Evolutionary conservation across 768 basidiomycete genomes (phyloP).

Genomic region (Lactarius akahatsu): DNA sequence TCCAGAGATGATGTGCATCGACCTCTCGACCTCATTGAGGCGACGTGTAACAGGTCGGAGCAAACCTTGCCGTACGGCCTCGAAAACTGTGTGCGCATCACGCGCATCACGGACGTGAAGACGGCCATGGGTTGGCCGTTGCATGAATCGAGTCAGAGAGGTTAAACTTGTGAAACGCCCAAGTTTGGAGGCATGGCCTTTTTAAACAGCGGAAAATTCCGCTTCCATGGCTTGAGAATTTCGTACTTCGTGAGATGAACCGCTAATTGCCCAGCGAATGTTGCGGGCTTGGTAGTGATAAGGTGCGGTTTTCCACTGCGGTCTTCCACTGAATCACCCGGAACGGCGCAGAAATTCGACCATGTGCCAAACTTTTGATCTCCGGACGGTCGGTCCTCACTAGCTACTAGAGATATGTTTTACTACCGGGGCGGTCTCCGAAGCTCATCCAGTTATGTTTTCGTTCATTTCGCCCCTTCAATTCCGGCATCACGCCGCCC

Average conservation of each 20-base stretch:
- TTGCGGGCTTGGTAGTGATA: conserved; percentile 27
- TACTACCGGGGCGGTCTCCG: conserved; percentile 24
- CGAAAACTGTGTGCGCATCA: conserved; percentile 65
- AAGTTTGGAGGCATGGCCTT: conserved; percentile 20
- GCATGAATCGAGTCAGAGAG: conserved; percentile 46
- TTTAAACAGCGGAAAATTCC: conserved; percentile 22
- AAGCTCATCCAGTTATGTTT: conserved; percentile 21
- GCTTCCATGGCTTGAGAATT: conserved; percentile 26
- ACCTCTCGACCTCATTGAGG: conserved; percentile 60
- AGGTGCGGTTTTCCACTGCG: conserved; percentile 26
- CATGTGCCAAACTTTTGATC: conserved; percentile 29
- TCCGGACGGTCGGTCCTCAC: conserved; percentile 26
- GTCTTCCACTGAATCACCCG: conserved; percentile 24
- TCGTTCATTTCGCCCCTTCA: conserved; percentile 20
- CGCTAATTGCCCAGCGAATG: conserved; percentile 26
- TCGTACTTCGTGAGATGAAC: conserved; percentile 29
- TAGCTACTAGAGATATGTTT: conserved; percentile 18
- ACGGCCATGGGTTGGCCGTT: conserved; percentile 62
- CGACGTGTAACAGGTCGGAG: conserved; percentile 53
- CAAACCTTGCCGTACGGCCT: conserved; percentile 57
- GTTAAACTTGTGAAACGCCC: conserved; percentile 36
- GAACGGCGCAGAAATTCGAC: conserved; percentile 25
- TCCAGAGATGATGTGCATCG: conserved; percentile 55
- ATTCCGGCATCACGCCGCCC: conserved; percentile 25
- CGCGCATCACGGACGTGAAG: conserved; percentile 65